A percentile compares a stretch with the other conserved stretches of the same genome.
These are phyloP conservation scores for Trichoderma semiorbis DNA, from an alignment of 2,329 filamentous ascomycete genomes.

Conservation along the genomic window DNA sequence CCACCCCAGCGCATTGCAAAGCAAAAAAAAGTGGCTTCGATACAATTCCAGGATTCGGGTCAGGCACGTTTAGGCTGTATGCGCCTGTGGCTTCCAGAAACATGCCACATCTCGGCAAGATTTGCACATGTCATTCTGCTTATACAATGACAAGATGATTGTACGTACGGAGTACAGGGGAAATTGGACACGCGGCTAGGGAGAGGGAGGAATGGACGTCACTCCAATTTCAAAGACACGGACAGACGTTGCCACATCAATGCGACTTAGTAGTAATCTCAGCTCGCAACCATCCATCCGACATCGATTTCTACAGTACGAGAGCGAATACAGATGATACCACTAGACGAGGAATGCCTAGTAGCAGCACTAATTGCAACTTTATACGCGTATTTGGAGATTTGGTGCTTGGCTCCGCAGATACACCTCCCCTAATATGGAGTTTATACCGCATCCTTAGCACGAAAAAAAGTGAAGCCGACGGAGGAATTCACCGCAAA, in stretches of 20 bases:
- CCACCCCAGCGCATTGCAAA: background rate
- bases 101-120: background rate
- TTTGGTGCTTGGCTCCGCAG: background rate
- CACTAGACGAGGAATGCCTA: background rate
- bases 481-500: background rate
- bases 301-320: background rate
- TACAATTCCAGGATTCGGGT: background rate
- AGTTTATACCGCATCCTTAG: background rate
- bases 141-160: background rate
- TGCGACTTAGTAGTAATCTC: background rate
- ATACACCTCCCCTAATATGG: background rate
- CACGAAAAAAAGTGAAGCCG: background rate
- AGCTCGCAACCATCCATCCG: background rate
- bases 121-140: background rate
- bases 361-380: background rate
- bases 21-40: background rate
- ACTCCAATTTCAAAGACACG: background rate
- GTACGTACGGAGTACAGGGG: background rate
- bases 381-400: background rate
- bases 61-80: background rate
- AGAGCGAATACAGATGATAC: background rate
- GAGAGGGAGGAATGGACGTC: background rate
- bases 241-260: background rate
- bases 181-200: background rate
- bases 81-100: background rate